Percentiles rank a stretch among this genome's conserved stretches.
Conservation (phyloP, 345 rosid species). For the Dimocarpus longan region DNA sequence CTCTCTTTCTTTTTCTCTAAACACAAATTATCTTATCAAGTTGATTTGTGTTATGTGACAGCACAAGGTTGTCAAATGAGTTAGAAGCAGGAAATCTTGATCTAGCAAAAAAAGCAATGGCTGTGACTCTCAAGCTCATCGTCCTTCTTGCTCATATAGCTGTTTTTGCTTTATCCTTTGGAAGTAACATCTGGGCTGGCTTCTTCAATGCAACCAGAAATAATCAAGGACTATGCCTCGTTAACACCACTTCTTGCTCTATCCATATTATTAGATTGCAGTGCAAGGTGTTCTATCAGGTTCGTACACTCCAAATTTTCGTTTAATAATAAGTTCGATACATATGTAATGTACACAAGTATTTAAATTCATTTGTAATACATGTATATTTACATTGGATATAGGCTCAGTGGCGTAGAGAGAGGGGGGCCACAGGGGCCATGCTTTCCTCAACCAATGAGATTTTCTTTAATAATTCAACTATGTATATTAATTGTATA, state of each 20-base stretch:
- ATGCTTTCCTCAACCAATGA: too few relatives aligned
- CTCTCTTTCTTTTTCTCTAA: too few relatives aligned
- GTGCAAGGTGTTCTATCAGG: slow-evolving; percentile 73
- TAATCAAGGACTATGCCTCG: slow-evolving; percentile 47
- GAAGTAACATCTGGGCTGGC: slow-evolving; percentile 64
- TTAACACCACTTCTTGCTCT: slow-evolving; percentile 59
- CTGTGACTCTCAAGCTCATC: slow-evolving; percentile 50
- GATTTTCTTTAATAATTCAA: too few relatives aligned
- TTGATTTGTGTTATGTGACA: slow-evolving; percentile 10
- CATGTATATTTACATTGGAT: too few relatives aligned
- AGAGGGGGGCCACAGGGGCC: too few relatives aligned
- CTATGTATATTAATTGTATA: too few relatives aligned
- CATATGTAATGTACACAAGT: too few relatives aligned
- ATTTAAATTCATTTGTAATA: too few relatives aligned
- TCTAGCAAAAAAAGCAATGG: slow-evolving; percentile 56
- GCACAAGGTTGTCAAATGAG: slow-evolving; percentile 88
- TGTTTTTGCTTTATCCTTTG: slow-evolving; percentile 45
- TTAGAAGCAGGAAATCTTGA: slow-evolving; percentile 61
- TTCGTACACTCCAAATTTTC: slow-evolving; percentile 5
- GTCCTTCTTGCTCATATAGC: slow-evolving; percentile 48
- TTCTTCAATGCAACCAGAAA: slow-evolving; percentile 51
- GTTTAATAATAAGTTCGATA: too few relatives aligned
- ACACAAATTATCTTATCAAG: too few relatives aligned
- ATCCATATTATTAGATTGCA: slow-evolving; percentile 55
- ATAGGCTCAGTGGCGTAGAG: too few relatives aligned